Percentiles rank a stretch among this genome's conserved stretches.
Conservation (phyloP, 805 yeast species). For the Candida jianshihensis region DNA sequence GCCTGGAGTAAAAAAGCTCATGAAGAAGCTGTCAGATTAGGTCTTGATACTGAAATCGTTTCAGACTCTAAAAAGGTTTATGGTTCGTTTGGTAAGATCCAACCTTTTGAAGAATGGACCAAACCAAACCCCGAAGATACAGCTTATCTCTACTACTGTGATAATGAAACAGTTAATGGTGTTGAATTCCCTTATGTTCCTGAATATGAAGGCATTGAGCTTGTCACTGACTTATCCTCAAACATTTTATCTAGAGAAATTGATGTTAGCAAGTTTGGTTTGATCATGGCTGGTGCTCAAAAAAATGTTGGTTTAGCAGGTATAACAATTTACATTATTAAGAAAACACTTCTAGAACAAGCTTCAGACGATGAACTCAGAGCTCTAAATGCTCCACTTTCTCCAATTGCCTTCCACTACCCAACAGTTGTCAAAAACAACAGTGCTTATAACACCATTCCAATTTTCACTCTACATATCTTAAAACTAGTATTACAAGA, state of each 20-base stretch:
- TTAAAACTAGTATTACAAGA: conserved; percentile 69
- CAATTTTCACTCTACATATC: conserved; percentile 85
- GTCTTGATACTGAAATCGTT: conserved; percentile 64
- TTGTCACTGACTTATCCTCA: conserved; percentile 94
- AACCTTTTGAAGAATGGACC: conserved; percentile 57
- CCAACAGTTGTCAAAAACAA: conserved; percentile 83
- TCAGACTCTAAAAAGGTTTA: conserved; percentile 50
- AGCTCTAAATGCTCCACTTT: conserved; percentile 58
- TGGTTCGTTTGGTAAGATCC: conserved; percentile 63
- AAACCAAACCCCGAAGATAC: conserved; percentile 52
- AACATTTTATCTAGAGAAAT: conserved; percentile 76
- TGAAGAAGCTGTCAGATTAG: conserved; percentile 83
- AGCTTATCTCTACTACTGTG: conserved; percentile 86
- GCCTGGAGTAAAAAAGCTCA: conserved; percentile 86
- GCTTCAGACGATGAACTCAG: conserved; percentile 57
- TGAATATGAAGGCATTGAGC: conserved; percentile 59
- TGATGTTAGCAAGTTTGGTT: conserved; percentile 80
- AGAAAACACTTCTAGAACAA: conserved; percentile 66
- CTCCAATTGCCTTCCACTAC: conserved; percentile 85
- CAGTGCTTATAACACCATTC: conserved; percentile 93
- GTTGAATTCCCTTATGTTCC: conserved; percentile 57
- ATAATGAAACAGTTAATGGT: conserved; percentile 96
- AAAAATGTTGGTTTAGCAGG: conserved; percentile 98
- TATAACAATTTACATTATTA: conserved; percentile 82
- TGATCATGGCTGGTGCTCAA: conserved; percentile 97